These are phyloP conservation scores for Arachnomyces sp. DNA, from an alignment of 2,329 filamentous ascomycete species.

Conservation along the genomic window DNA sequence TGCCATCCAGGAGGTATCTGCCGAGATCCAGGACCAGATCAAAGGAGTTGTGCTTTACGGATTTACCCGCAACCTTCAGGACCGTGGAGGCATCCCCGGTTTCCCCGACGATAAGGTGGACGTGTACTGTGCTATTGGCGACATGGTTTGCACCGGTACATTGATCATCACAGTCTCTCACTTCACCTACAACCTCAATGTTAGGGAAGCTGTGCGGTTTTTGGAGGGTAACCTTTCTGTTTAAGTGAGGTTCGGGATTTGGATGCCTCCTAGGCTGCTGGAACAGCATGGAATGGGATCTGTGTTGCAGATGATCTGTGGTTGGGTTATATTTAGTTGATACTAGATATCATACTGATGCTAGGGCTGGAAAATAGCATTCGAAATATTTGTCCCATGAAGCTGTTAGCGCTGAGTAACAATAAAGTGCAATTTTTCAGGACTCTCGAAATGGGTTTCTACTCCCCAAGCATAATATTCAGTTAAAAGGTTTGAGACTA, in stretches of 20 bases:
- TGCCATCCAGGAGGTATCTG: conserved; percentile 24
- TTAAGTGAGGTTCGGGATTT: too few species aligned
- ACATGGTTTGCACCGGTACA: conserved; percentile 43
- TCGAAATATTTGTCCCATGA: too few species aligned
- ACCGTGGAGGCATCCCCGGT: conserved; percentile 32
- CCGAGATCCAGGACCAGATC: conserved; percentile 19
- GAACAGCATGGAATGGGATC: too few species aligned
- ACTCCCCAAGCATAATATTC: too few species aligned
- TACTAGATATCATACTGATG: neutral
- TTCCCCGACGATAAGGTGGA: conserved; percentile 38
- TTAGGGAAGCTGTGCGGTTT: conserved; percentile 17
- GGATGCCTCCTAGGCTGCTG: too few species aligned
- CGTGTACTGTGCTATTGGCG: conserved; percentile 42
- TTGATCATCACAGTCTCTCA: conserved; percentile 34
- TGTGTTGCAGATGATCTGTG: too few species aligned
- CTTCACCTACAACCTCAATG: conserved; percentile 30
- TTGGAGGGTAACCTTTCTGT: too few species aligned
- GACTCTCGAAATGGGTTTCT: too few species aligned
- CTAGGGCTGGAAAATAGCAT: too few species aligned
- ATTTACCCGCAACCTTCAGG: conserved; percentile 36
- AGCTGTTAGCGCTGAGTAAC: too few species aligned
- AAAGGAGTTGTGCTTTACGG: conserved; percentile 36
- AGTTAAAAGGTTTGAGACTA: too few species aligned
- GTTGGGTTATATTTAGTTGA: neutral
- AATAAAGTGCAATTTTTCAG: too few species aligned